Evolutionary conservation across 2,329 filamentous ascomycete genomes (phyloP).

Genomic region (Dothideomycetes sp.): DNA sequence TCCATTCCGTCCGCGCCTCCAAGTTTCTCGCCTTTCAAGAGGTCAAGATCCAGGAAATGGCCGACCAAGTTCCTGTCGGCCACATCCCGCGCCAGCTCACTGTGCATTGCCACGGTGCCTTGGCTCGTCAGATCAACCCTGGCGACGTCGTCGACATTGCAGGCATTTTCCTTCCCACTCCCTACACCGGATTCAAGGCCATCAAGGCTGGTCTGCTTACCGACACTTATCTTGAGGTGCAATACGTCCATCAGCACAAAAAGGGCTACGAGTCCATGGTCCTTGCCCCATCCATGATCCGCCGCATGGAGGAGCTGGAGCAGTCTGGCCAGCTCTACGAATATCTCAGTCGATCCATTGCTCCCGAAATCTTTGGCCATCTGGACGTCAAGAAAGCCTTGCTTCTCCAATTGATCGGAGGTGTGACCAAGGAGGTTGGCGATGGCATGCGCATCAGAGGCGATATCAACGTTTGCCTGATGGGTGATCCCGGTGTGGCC

Average conservation of each 20-base stretch:
- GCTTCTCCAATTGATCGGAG: slow-evolving; percentile 87
- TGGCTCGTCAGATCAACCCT: slow-evolving; percentile 79
- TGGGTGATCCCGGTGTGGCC: slow-evolving; percentile 99
- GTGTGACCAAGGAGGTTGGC: slow-evolving; percentile 91
- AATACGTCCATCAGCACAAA: slow-evolving; percentile 91
- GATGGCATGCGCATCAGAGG: slow-evolving; percentile 98
- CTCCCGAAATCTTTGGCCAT: slow-evolving; percentile 93
- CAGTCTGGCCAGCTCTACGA: slow-evolving; percentile 90
- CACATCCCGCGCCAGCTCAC: slow-evolving; percentile 92
- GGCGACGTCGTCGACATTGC: slow-evolving; percentile 90
- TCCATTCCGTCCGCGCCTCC: slow-evolving; percentile 81
- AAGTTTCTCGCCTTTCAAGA: slow-evolving; percentile 98
- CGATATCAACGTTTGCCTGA: slow-evolving; percentile 96
- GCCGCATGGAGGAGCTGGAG: slow-evolving; percentile 75
- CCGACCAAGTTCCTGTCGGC: slow-evolving; percentile 96
- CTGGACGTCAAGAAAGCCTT: slow-evolving; percentile 96
- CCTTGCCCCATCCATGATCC: slow-evolving; percentile 67
- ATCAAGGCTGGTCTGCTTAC: slow-evolving; percentile 94
- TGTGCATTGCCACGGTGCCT: slow-evolving; percentile 74
- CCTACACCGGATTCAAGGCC: slow-evolving; percentile 97
- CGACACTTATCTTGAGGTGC: slow-evolving; percentile 92
- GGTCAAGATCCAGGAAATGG: slow-evolving; percentile 96
- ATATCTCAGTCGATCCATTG: slow-evolving; percentile 88
- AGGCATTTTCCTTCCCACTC: slow-evolving; percentile 91
- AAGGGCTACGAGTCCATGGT: slow-evolving; percentile 92